A percentile compares a stretch with the other conserved stretches of the same genome.
These are phyloP conservation scores for Barnettozyma hawaiiensis DNA, from an alignment of 1,139 yeast species.

Conservation along the genomic window DNA sequence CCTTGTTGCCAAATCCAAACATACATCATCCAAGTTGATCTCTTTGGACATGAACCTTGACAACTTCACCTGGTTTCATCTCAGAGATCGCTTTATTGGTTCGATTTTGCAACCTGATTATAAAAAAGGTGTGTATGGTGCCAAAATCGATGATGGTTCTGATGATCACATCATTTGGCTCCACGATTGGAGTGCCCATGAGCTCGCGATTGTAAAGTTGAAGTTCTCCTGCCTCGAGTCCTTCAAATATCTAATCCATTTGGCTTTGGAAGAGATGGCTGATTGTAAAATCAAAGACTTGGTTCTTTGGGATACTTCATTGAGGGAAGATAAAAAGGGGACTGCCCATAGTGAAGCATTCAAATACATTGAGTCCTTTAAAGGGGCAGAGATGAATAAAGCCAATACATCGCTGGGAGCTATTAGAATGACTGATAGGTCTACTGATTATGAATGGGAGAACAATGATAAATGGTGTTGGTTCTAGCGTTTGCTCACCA, in stretches of 20 bases:
- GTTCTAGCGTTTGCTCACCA: conserved; percentile 13
- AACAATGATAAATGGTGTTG: conserved; percentile 26
- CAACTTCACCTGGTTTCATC: conserved; percentile 38
- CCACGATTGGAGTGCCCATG: conserved; percentile 38
- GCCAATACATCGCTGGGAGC: conserved; percentile 21
- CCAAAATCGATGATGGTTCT: conserved; percentile 12
- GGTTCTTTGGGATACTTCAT: conserved; percentile 20
- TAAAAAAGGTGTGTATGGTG: conserved; percentile 17
- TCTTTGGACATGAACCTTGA: conserved; percentile 35
- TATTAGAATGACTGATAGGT: conserved; percentile 14
- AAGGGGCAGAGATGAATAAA: conserved; percentile 8
- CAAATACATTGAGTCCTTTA: conserved; percentile 9
- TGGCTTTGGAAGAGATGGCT: conserved; percentile 18
- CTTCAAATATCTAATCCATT: conserved; percentile 14
- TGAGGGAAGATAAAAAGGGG: conserved; percentile 13
- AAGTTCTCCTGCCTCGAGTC: conserved; percentile 13
- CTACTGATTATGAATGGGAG: conserved; percentile 17
- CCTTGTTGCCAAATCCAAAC: conserved; percentile 28
- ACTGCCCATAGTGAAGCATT: conserved; percentile 5
- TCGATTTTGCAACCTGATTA: conserved; percentile 12
- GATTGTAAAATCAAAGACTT: conserved; percentile 8
- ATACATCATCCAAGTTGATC: conserved; percentile 27
- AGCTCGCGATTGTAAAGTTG: conserved; percentile 30
- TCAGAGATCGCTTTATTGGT: conserved; percentile 35
- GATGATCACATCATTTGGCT: conserved; percentile 39